These are phyloP conservation scores for Eucalyptus coolabah DNA, from an alignment of 345 rosid species.

Conservation along the genomic window DNA sequence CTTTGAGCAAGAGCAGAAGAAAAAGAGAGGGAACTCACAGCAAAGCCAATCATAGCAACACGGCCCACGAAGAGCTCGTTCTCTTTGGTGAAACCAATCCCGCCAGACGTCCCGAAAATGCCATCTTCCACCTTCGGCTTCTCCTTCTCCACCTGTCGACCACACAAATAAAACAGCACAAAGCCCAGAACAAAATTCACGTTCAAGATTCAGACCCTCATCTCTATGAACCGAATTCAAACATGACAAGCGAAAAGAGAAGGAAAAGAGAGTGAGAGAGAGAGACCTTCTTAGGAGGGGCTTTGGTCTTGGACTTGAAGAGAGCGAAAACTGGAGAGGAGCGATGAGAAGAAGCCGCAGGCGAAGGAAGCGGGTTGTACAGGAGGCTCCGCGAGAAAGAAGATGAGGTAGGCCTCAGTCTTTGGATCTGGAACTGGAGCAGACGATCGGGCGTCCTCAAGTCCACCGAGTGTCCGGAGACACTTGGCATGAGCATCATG, in stretches of 20 bases:
- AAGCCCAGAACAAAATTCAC: background rate
- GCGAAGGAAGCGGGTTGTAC: slow-evolving; percentile 13
- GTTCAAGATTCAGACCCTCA: background rate
- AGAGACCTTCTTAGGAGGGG: slow-evolving; percentile 53
- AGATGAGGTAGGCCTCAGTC: slow-evolving; percentile 26
- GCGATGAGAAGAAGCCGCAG: slow-evolving; percentile 10
- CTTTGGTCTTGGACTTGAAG: slow-evolving; percentile 83
- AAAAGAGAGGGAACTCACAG: slow-evolving; percentile 34
- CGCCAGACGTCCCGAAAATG: slow-evolving; percentile 90
- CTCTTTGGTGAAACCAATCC: slow-evolving; percentile 90
- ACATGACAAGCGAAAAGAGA: background rate
- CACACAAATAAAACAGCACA: background rate
- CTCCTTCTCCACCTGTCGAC: background rate
- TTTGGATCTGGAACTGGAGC: slow-evolving; percentile 38
- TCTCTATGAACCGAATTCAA: background rate
- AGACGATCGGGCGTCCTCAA: slow-evolving; percentile 30
- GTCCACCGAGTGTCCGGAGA: slow-evolving; percentile 27
- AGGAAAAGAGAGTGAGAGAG: background rate
- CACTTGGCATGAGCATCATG: slow-evolving; percentile 66
- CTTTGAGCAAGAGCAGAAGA: background rate
- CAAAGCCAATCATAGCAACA: slow-evolving; percentile 97
- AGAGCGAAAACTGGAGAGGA: slow-evolving; percentile 43
- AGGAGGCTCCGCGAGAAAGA: slow-evolving; percentile 20
- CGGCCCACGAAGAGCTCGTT: slow-evolving; percentile 99
- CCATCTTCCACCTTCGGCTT: slow-evolving; percentile 82